Evolutionary conservation across 441 rosid genomes (phyloP), one percentile per base, ranked within the genome.

Genomic region (Erodium moschatum): DNA sequence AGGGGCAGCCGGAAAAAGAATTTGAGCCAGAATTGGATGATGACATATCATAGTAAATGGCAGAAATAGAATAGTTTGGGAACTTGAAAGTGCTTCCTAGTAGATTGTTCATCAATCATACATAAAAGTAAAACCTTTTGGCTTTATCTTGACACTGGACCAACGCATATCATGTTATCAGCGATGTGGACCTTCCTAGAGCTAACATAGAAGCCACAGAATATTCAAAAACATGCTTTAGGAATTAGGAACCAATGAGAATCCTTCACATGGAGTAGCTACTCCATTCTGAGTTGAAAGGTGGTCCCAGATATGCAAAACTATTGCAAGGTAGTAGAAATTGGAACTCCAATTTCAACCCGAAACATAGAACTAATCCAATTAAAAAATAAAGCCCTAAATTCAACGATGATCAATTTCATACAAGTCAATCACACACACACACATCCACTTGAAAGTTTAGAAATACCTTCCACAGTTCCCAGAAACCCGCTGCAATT

Each of bases 401-500:
- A 48, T n/a, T 48, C 56, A 48, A 48, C 13, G 56, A n/a, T 2
- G 12, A 48, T 48, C 56, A 48, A n/a, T 48, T 48, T 48, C 15
- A 13, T 48, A 4, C 6, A n/a, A 48, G 16, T 4, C 56, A 48
- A 48, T 48, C 16, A n/a, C 56, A 48, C 15, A 13, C 56, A 48
- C 5, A 48, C 56, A 48, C 15, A n/a, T 10, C 5, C 56, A 48
- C 4, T 6, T 40, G 13, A 12, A 48, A 48, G 56, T 48, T 48
- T 65, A n/a, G 40, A 72, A 75, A 19, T 89, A 90, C 98, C 96
- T 84, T 81, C 95, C 65, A 93, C 80, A 54, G 90, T 85, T 70
- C 95, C 97, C 21, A 80, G 33, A 79, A 93, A 93, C 61, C 89
- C 92, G 70, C 90, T 93, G 88, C 98, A 93, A 68, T 90, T 87